Percentiles rank a stretch among this genome's conserved stretches.
Conservation (phyloP, 768 basidiomycete species). For the Terana coerulea region DNA sequence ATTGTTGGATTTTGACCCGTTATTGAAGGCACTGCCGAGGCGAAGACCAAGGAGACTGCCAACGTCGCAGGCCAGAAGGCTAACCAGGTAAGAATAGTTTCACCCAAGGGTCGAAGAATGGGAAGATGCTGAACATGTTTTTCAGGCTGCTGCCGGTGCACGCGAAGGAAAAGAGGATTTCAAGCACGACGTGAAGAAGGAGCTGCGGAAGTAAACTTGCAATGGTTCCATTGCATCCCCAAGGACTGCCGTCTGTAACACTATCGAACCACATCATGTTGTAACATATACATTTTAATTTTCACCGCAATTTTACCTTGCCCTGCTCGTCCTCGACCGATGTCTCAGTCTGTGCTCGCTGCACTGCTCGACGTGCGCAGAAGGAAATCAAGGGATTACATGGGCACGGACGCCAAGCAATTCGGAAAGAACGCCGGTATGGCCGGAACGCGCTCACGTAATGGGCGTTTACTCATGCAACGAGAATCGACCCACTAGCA, state of each 20-base stretch:
- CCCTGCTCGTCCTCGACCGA: background rate
- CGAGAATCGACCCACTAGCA: background rate
- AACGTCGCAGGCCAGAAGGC: conserved; percentile 33
- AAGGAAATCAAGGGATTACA: too few species aligned
- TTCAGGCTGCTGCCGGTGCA: conserved; percentile 22
- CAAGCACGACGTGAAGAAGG: conserved; percentile 25
- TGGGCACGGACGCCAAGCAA: background rate
- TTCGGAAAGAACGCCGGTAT: background rate
- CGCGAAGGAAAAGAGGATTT: conserved; percentile 24
- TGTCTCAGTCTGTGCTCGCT: too few species aligned
- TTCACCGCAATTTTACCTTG: background rate
- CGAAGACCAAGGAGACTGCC: conserved; percentile 33
- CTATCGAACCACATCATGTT: background rate
- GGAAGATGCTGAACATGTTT: background rate
- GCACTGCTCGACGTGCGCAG: too few species aligned
- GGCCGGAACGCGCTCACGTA: background rate
- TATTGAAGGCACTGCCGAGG: background rate
- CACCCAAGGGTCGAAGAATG: background rate
- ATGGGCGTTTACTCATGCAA: background rate
- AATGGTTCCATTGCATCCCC: background rate
- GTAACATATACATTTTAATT: background rate
- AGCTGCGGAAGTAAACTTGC: conserved; percentile 25
- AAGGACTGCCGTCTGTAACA: background rate
- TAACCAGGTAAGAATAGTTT: conserved; percentile 30
- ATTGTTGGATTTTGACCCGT: background rate